Evolutionary conservation across 495 filamentous ascomycete genomes (phyloP).

Genomic region (Talaromyces stipitatus): DNA sequence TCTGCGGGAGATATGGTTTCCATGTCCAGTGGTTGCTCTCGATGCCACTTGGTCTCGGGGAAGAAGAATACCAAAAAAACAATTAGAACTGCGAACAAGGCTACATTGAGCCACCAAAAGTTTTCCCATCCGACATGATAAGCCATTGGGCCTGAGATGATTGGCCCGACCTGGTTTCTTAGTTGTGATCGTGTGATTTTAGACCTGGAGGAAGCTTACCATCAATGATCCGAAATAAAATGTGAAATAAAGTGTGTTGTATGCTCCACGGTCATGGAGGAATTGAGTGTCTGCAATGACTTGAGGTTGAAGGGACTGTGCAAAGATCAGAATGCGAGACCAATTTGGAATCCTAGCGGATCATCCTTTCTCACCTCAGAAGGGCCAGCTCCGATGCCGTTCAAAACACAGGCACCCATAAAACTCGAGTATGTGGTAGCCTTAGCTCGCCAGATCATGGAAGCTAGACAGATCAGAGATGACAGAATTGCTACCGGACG

Average conservation of each 20-base stretch:
- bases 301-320: constrained; percentile 50
- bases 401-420: constrained; percentile 53
- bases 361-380: constrained; percentile 21
- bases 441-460: constrained; percentile 51
- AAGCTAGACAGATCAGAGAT: constrained; percentile 45
- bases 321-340: not conserved
- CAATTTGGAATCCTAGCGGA: not conserved
- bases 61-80: constrained; percentile 47
- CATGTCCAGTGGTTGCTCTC: constrained; percentile 11
- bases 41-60: constrained; percentile 56
- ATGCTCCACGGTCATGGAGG: constrained; percentile 57
- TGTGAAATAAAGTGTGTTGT: constrained; percentile 60
- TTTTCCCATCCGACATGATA: constrained; percentile 47
- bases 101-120: constrained; percentile 54
- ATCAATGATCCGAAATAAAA: constrained; percentile 37
- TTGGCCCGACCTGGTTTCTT: constrained; percentile 17
- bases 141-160: constrained; percentile 43
- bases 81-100: constrained; percentile 34
- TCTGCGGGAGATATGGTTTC: not conserved
- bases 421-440: constrained; percentile 52
- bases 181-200: not conserved
- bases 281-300: constrained; percentile 63
- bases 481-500: constrained; percentile 51
- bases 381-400: constrained; percentile 52
- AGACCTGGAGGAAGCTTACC: constrained; percentile 13